These are phyloP conservation scores for Thielaviopsis populi DNA, from an alignment of 2,329 filamentous ascomycete genomes.

Conservation along the genomic window DNA sequence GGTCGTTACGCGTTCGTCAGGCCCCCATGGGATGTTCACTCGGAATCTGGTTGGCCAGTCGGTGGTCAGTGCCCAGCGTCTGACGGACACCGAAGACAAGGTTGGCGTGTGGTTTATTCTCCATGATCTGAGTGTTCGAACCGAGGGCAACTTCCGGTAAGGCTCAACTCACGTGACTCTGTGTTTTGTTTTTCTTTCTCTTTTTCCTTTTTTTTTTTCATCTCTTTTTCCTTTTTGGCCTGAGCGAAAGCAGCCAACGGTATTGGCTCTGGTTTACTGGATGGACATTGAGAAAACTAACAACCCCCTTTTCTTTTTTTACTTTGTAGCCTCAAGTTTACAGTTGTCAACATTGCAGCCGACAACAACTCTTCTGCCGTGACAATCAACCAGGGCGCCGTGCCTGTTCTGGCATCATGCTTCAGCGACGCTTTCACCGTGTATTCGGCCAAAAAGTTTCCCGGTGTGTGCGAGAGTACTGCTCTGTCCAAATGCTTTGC, in stretches of 20 bases:
- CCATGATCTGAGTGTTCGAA: slow-evolving; percentile 86
- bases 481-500: slow-evolving; percentile 84
- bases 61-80: slow-evolving; percentile 71
- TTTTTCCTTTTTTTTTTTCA: no score
- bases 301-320: no score
- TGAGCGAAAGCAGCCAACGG: no score
- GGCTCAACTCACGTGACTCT: slow-evolving; percentile 17
- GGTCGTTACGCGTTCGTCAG: slow-evolving; percentile 25
- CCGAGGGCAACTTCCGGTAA: slow-evolving; percentile 80
- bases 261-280: no score
- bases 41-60: slow-evolving; percentile 88
- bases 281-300: background rate
- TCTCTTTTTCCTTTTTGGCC: no score
- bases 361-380: slow-evolving; percentile 25
- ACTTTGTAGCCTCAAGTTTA: slow-evolving; percentile 41
- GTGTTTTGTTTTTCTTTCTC: no score
- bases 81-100: slow-evolving; percentile 64
- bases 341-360: slow-evolving; percentile 62
- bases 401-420: slow-evolving; percentile 67
- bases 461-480: slow-evolving; percentile 90
- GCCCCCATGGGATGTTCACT: slow-evolving; percentile 74
- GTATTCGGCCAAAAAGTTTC: slow-evolving; percentile 95
- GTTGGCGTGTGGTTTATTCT: slow-evolving; percentile 93
- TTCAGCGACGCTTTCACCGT: slow-evolving; percentile 88
- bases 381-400: slow-evolving; percentile 55